Conservation (phyloP, 495 filamentous ascomycete genomes). For the Aspergillus asperescens region DNA sequence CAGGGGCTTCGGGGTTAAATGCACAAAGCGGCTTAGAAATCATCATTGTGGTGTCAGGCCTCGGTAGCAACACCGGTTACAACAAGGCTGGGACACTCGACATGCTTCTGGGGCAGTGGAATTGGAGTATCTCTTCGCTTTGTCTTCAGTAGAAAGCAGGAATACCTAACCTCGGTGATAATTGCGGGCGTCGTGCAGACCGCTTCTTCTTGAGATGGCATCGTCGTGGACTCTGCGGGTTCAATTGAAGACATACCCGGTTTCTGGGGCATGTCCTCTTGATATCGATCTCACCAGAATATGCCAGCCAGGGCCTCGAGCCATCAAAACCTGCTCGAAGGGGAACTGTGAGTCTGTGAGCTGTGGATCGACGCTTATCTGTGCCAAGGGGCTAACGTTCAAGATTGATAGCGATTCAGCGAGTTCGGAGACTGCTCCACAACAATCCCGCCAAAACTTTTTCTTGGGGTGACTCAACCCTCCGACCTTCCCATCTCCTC, state of each 20-base stretch:
- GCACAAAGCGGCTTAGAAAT: conserved; percentile 5
- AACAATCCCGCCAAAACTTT: conserved; percentile 15
- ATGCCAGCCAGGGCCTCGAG: not conserved
- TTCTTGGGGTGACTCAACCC: conserved; percentile 32
- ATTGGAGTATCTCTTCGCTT: too few relatives aligned
- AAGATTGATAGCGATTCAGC: not conserved
- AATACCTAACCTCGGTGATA: too few relatives aligned
- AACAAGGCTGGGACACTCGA: too few relatives aligned
- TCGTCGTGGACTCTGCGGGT: too few relatives aligned
- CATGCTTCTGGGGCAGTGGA: too few relatives aligned
- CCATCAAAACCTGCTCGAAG: not conserved
- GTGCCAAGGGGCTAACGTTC: conserved; percentile 4
- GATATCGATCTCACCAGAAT: too few relatives aligned
- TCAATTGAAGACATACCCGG: not conserved
- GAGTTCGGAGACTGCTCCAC: not conserved
- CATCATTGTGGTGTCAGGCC: conserved; percentile 7
- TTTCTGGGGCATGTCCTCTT: too few relatives aligned
- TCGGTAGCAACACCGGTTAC: not conserved
- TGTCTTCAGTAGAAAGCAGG: too few relatives aligned
- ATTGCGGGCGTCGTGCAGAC: not conserved
- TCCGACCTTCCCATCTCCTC: conserved; percentile 5
- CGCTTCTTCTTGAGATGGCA: not conserved
- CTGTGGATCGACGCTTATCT: conserved; percentile 7
- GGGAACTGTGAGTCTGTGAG: not conserved
- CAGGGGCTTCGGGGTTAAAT: too few relatives aligned